phyloP scores from a whole-genome alignment of 441 rosid genomes.

The Gossypium schwendimanii region DNA sequence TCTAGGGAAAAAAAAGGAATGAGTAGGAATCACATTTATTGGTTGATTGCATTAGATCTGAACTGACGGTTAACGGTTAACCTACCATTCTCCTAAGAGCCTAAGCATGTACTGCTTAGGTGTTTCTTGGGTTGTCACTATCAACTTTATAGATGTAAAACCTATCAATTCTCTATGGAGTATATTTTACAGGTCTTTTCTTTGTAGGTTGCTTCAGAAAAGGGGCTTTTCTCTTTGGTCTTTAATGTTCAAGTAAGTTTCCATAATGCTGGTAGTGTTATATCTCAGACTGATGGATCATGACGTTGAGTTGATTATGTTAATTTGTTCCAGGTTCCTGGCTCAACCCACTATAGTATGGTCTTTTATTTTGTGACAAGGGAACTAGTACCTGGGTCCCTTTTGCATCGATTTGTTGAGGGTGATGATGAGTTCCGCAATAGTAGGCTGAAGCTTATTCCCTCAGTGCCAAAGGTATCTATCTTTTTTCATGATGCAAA shows the following conservation, averaged over 20 bases:
- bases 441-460: slow-evolving; percentile 91
- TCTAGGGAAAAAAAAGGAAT: not conserved
- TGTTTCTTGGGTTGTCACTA: slow-evolving; percentile 6
- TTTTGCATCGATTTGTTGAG: slow-evolving; percentile 89
- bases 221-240: slow-evolving; percentile 75
- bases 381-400: slow-evolving; percentile 71
- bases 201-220: slow-evolving; percentile 83
- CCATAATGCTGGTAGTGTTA: slow-evolving; percentile 10
- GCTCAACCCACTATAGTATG: slow-evolving; percentile 96
- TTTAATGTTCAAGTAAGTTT: slow-evolving; percentile 88
- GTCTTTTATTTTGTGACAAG: slow-evolving; percentile 85
- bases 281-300: slow-evolving; percentile 2
- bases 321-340: slow-evolving; percentile 62
- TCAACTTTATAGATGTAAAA: slow-evolving; percentile 1
- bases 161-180: not conserved
- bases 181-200: slow-evolving; percentile 4
- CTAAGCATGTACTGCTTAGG: not conserved
- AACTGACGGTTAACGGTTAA: not conserved
- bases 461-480: slow-evolving; percentile 86
- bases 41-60: not conserved
- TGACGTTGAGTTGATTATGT: slow-evolving; percentile 12
- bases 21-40: not conserved
- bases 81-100: not conserved
- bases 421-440: slow-evolving; percentile 98
- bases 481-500: slow-evolving; percentile 9